Conservation (phyloP, 192 early-diverging fungal species). For the Dimargaris cristalligena region DNA sequence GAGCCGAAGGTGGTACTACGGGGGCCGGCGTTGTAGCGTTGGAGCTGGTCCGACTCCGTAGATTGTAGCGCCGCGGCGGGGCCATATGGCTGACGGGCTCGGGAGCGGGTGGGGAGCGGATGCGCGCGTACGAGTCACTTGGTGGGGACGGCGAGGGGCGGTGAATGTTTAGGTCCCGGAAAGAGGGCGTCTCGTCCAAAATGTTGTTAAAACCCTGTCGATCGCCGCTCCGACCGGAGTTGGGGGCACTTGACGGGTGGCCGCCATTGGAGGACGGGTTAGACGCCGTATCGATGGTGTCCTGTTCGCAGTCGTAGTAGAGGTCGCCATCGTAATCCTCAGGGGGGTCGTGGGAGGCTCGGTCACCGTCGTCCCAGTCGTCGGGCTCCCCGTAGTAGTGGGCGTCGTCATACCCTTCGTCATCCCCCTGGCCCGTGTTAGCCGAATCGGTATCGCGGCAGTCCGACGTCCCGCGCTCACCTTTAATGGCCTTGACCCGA, state of each 20-base stretch:
- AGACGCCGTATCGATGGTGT: neutral
- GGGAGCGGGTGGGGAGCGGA: neutral
- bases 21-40: neutral
- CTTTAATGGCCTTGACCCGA: slow-evolving; percentile 38
- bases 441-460: slow-evolving; percentile 29
- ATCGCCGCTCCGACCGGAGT: too few relatives aligned
- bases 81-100: neutral
- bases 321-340: neutral
- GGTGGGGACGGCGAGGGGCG: too few relatives aligned
- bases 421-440: neutral
- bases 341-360: neutral
- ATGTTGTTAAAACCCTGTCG: too few relatives aligned
- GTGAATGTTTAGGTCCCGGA: too few relatives aligned
- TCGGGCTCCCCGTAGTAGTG: neutral
- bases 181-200: too few relatives aligned
- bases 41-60: neutral
- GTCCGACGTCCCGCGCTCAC: slow-evolving; percentile 16
- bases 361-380: neutral
- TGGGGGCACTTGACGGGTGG: slow-evolving; percentile 16
- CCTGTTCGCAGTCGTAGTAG: slow-evolving; percentile 9
- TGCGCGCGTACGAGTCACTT: too few relatives aligned
- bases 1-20: too few relatives aligned
- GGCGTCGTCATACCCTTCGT: slow-evolving; percentile 10
- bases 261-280: too few relatives aligned
- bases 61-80: neutral